These are phyloP conservation scores for Candida glucosophila DNA, from an alignment of 1,139 yeast genomes.

Conservation along the genomic window DNA sequence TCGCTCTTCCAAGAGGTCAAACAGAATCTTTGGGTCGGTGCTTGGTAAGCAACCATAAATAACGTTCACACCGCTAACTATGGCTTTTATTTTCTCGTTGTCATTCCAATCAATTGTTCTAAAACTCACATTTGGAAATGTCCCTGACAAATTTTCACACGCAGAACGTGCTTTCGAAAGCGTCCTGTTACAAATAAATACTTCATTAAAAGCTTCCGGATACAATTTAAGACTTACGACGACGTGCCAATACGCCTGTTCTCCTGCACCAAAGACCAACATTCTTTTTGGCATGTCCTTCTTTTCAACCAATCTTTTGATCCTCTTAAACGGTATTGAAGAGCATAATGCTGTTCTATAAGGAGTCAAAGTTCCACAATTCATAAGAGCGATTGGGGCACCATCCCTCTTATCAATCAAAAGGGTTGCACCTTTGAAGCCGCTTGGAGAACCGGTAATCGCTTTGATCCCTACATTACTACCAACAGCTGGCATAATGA, in stretches of 20 bases:
- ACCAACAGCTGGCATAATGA: too few species aligned
- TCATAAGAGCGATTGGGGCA: too few species aligned
- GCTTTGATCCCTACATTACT: too few species aligned
- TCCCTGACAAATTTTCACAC: slow-evolving; percentile 13
- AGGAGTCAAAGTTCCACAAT: too few species aligned
- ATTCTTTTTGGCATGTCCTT: too few species aligned
- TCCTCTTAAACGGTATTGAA: too few species aligned
- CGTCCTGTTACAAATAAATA: slow-evolving; percentile 42
- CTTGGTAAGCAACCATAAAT: slow-evolving; percentile 57
- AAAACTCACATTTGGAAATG: slow-evolving; percentile 14
- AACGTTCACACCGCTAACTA: slow-evolving; percentile 20
- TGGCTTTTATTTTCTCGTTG: slow-evolving; percentile 7
- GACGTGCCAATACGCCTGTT: slow-evolving; percentile 62
- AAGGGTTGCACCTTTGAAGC: too few species aligned
- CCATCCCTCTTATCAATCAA: too few species aligned
- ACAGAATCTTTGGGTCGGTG: slow-evolving; percentile 36
- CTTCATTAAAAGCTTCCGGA: slow-evolving; percentile 21
- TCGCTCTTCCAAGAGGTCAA: slow-evolving; percentile 22
- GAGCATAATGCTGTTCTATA: too few species aligned
- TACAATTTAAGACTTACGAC: slow-evolving; percentile 37
- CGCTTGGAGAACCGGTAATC: too few species aligned
- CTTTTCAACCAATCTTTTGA: too few species aligned
- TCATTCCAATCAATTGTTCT: slow-evolving; percentile 16
- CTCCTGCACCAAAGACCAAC: slow-evolving; percentile 64
- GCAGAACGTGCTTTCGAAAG: slow-evolving; percentile 31